These are phyloP conservation scores for Cordyceps tenuipes DNA, from an alignment of 2,329 filamentous ascomycete species.

Conservation along the genomic window DNA sequence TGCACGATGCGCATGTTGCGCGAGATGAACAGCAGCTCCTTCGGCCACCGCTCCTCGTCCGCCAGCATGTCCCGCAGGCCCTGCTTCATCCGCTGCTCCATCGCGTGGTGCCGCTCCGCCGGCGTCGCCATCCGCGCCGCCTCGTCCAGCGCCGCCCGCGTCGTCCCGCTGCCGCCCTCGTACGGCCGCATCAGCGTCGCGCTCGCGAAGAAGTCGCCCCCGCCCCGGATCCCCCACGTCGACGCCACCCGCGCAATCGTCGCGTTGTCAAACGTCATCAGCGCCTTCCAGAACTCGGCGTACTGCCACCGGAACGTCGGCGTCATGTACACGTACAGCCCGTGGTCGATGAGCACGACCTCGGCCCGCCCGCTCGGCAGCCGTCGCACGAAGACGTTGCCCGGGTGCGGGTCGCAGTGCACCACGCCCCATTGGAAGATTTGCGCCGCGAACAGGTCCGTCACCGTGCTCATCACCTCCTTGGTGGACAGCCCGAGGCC, in stretches of 20 bases:
- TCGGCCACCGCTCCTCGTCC: conserved; percentile 82
- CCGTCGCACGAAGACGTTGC: conserved; percentile 92
- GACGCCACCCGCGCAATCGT: conserved; percentile 64
- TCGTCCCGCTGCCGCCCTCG: conserved; percentile 67
- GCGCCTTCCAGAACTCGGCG: conserved; percentile 81
- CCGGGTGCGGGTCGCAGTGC: conserved; percentile 94
- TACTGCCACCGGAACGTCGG: conserved; percentile 80
- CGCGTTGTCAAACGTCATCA: conserved; percentile 87
- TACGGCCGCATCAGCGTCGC: conserved; percentile 88
- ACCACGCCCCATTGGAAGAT: conserved; percentile 97
- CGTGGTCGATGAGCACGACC: conserved; percentile 93
- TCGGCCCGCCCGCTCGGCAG: conserved; percentile 75
- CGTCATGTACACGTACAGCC: conserved; percentile 87
- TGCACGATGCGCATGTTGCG: conserved; percentile 90
- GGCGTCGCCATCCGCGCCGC: conserved; percentile 30
- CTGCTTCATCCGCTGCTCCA: conserved; percentile 79
- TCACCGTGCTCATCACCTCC: conserved; percentile 92
- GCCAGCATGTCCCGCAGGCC: conserved; percentile 60
- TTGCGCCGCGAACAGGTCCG: conserved; percentile 92
- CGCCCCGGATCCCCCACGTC: conserved; percentile 80
- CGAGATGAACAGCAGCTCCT: conserved; percentile 85
- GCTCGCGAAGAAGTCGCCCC: conserved; percentile 86
- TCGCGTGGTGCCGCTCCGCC: conserved; percentile 75
- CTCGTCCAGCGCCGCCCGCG: conserved; percentile 52
- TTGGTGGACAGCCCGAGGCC: conserved; percentile 76